phyloP scores from a whole-genome alignment of 1,284 basidiomycete species.

The Fistulina hepatica region DNA sequence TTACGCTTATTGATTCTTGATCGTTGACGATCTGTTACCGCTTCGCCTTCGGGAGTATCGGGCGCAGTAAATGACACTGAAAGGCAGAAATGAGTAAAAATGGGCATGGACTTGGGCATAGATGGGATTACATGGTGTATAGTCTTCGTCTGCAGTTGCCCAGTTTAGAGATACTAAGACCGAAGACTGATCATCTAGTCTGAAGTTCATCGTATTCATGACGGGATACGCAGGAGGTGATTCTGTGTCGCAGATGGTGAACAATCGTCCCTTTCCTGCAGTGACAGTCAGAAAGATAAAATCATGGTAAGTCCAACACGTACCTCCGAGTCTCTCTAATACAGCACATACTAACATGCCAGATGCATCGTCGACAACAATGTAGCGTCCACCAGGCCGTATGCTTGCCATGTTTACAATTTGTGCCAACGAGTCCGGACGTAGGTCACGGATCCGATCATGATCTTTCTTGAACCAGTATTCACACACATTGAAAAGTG shows the following conservation, averaged over 20 bases:
- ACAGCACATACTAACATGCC: conserved; percentile 83
- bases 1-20: conserved; percentile 64
- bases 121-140: conserved; percentile 45
- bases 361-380: conserved; percentile 89
- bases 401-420: conserved; percentile 79
- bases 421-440: conserved; percentile 84
- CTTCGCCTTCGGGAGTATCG: conserved; percentile 36
- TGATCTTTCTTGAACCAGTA: conserved; percentile 84
- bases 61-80: conserved; percentile 50
- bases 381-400: conserved; percentile 75
- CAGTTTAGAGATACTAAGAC: conserved; percentile 76
- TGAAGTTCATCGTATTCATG: conserved; percentile 80
- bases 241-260: conserved; percentile 85
- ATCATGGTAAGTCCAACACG: conserved; percentile 14
- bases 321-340: conserved; percentile 80
- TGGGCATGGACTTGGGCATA: conserved; percentile 1
- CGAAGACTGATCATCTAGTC: conserved; percentile 41
- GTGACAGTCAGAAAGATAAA: conserved; percentile 4
- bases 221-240: conserved; percentile 90
- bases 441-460: conserved; percentile 72
- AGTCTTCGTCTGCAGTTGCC: conserved; percentile 79
- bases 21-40: conserved; percentile 61
- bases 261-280: conserved; percentile 66
- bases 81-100: conserved; percentile 9
- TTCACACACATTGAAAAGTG: conserved; percentile 78